Percentiles rank a stretch among this genome's conserved stretches.
phyloP scores from a whole-genome alignment of 306 rosid species.

The Trifolium repens region DNA sequence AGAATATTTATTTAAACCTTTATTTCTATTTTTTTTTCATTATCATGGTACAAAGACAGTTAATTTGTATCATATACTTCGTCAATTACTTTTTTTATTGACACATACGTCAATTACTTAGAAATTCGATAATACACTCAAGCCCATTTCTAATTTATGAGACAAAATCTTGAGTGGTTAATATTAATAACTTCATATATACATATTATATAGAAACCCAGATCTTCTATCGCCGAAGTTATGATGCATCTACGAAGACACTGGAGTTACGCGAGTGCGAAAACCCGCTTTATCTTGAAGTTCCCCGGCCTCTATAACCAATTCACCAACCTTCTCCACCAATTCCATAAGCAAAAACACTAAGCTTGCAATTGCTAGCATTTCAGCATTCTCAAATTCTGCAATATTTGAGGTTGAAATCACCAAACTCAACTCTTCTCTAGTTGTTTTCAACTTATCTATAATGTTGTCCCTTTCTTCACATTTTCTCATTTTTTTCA shows the following conservation, averaged over 20 bases:
- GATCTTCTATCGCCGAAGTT: neutral
- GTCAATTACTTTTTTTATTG: neutral
- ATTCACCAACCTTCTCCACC: slow-evolving; percentile 63
- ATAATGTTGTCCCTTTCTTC: slow-evolving; percentile 42
- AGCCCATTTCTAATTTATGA: neutral
- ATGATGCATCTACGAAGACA: neutral
- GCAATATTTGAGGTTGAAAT: slow-evolving; percentile 44
- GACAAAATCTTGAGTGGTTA: slow-evolving; percentile 30
- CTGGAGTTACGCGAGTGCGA: slow-evolving; percentile 3
- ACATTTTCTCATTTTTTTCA: slow-evolving; percentile 62
- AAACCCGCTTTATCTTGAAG: slow-evolving; percentile 67
- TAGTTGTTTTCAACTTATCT: slow-evolving; percentile 58
- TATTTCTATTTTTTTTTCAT: neutral
- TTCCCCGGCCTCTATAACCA: slow-evolving; percentile 65
- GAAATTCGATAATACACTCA: neutral
- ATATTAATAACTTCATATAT: neutral
- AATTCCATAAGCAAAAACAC: slow-evolving; percentile 58
- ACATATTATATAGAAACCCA: neutral
- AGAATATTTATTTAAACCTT: too few relatives aligned
- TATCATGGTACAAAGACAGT: neutral
- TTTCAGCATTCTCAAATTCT: slow-evolving; percentile 48
- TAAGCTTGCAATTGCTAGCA: slow-evolving; percentile 56
- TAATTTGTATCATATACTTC: slow-evolving; percentile 14
- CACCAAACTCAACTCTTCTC: slow-evolving; percentile 49
- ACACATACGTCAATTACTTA: neutral